These are phyloP conservation scores for Liriodendron chinense DNA, from an alignment of 164 flowering plant genomes.

Conservation along the genomic window DNA sequence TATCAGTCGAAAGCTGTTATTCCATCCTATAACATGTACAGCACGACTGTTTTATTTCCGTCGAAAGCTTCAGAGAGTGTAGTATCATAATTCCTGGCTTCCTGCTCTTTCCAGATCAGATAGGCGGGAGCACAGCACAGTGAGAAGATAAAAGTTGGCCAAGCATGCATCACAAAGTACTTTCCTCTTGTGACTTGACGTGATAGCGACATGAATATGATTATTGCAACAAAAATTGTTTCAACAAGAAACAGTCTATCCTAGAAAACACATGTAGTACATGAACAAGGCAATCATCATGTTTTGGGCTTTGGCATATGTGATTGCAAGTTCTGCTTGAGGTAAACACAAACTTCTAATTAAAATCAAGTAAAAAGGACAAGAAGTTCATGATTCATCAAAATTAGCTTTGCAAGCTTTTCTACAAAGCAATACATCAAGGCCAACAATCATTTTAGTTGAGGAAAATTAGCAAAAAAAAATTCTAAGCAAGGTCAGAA, in stretches of 20 bases:
- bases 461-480: neutral
- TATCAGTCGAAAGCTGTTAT: too few species aligned
- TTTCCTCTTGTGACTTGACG: neutral
- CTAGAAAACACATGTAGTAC: too few species aligned
- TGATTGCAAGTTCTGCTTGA: neutral
- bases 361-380: neutral
- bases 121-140: neutral
- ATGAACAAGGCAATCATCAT: too few species aligned
- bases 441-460: neutral
- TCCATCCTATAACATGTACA: too few species aligned
- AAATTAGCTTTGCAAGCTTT: neutral
- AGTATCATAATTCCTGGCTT: neutral
- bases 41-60: neutral
- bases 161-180: neutral
- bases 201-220: neutral
- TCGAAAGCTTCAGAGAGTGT: neutral
- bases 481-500: neutral
- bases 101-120: neutral
- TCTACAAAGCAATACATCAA: neutral
- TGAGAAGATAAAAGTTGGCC: constrained; percentile 1
- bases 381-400: neutral
- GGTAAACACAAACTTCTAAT: neutral
- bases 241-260: too few species aligned
- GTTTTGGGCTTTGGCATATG: neutral
- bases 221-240: neutral